Conservation (phyloP, 2,329 filamentous ascomycete species). For the Colletotrichum phormii region DNA sequence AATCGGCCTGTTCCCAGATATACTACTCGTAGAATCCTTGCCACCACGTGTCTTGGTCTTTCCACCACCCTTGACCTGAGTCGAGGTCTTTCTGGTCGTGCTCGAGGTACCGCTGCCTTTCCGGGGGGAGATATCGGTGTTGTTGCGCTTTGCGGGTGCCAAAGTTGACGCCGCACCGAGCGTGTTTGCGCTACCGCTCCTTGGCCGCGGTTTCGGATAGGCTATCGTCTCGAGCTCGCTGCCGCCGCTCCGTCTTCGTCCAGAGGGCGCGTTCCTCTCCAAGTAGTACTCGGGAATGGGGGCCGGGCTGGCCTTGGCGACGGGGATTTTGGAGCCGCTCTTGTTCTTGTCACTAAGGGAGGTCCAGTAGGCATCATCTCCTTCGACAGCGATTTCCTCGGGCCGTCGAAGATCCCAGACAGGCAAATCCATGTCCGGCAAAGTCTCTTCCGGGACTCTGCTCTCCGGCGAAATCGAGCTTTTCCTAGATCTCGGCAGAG, state of each 20-base stretch:
- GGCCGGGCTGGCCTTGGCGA: conserved; percentile 82
- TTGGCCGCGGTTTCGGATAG: conserved; percentile 72
- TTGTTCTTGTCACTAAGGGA: conserved; percentile 62
- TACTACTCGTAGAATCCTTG: conserved; percentile 57
- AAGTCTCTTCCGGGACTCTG: conserved; percentile 50
- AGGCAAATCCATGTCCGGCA: conserved; percentile 54
- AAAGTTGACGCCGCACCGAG: conserved; percentile 50
- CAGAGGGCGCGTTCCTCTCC: conserved; percentile 78
- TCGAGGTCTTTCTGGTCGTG: conserved; percentile 57
- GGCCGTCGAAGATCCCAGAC: conserved; percentile 80
- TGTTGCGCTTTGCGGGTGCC: conserved; percentile 53
- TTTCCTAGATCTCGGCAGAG: conserved; percentile 50
- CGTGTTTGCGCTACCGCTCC: conserved; percentile 75
- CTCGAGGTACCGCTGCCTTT: conserved; percentile 50
- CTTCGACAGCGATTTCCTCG: conserved; percentile 78
- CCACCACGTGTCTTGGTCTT: conserved; percentile 74
- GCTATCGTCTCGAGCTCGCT: conserved; percentile 67
- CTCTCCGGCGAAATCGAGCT: conserved; percentile 56
- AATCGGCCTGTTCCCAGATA: conserved; percentile 66
- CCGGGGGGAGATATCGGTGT: conserved; percentile 65
- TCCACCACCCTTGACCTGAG: conserved; percentile 55
- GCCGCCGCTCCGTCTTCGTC: conserved; percentile 69
- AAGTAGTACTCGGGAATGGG: conserved; percentile 79
- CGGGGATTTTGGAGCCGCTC: conserved; percentile 79
- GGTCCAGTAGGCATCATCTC: conserved; percentile 63